These are phyloP conservation scores for Tricholoma matsutake DNA, from an alignment of 768 basidiomycete species.

Conservation along the genomic window DNA sequence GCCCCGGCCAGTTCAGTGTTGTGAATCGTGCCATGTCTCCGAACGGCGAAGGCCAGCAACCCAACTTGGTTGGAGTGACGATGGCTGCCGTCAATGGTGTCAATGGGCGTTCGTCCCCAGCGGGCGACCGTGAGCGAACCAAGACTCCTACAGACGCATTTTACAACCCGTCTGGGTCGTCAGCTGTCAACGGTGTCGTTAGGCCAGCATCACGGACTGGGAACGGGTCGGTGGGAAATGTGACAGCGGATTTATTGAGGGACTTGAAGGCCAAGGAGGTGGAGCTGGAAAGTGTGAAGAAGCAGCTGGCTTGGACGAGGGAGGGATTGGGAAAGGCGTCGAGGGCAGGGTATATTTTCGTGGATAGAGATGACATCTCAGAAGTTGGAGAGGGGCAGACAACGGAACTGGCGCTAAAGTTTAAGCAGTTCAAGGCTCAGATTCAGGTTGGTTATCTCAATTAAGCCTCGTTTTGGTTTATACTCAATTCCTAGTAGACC, in stretches of 20 bases:
- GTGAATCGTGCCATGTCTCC: slow-evolving; percentile 63
- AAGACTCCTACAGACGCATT: slow-evolving; percentile 63
- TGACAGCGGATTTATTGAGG: slow-evolving; percentile 70
- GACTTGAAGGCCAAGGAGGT: slow-evolving; percentile 81
- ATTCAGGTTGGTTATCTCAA: slow-evolving; percentile 64
- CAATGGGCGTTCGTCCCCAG: slow-evolving; percentile 36
- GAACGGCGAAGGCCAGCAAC: slow-evolving; percentile 35
- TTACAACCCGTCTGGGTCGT: slow-evolving; percentile 43
- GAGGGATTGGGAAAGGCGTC: slow-evolving; percentile 73
- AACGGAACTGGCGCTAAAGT: slow-evolving; percentile 69
- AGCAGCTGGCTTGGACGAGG: slow-evolving; percentile 84
- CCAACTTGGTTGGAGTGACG: slow-evolving; percentile 54
- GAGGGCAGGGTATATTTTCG: slow-evolving; percentile 72
- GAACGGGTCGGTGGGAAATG: slow-evolving; percentile 61
- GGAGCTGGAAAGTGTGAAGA: slow-evolving; percentile 74
- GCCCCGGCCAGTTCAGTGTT: slow-evolving; percentile 36
- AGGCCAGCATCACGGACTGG: slow-evolving; percentile 40
- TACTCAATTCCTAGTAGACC: slow-evolving; percentile 40
- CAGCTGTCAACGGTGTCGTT: slow-evolving; percentile 47
- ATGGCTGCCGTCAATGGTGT: slow-evolving; percentile 46
- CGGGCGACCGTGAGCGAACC: slow-evolving; percentile 44
- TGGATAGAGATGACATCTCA: slow-evolving; percentile 37
- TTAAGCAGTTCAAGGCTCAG: slow-evolving; percentile 86
- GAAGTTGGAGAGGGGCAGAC: slow-evolving; percentile 51
- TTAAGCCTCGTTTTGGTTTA: neutral